Base-by-base conservation (phyloP, 2,329 filamentous ascomycete species). In the Paradendryphiella salina region DNA sequence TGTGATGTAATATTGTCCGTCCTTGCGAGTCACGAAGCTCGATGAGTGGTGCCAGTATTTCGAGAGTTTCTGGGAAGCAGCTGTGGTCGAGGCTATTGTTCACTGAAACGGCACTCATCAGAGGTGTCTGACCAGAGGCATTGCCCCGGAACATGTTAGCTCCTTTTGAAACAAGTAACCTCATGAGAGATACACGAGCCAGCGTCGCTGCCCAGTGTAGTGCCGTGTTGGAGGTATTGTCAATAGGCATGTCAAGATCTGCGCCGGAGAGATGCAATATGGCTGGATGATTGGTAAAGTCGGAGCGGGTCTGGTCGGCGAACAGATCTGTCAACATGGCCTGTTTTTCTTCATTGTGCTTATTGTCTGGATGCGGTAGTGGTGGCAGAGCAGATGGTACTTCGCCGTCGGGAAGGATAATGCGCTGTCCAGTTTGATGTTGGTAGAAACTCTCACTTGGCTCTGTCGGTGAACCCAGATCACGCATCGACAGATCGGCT, bases 141-240 rank as follows among this genome's bases (percentile, higher is more conserved):
- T 97, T 99, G 1, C 96, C 87, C 23, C 94, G 84, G 69, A 87
- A 89, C 38, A 96, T 90, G 60, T 87, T 96, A 1, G 93, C 92
- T 1, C 94, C 94, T 38, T 88, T 87, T 4, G 85, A 81, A 47
- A 97, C 89, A 9, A 99, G 80, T 0, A 92, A 82, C 46, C 89
- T 85, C 49, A 97, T 79, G 5, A 99, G 80, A 1, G 89, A 83
- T 70, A 96, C 87, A 13, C 93, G 87, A 2, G 91, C 91, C 38
- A 99, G 80, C 4, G 94, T 96, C 4, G 94, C 91, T 2, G 94
- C 94, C 94, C 94, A 99, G 68, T 97, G 93, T 33, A 99, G 79
- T 2, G 92, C 92, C 14, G 91, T 97, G 67, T 97, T 90, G 29
- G 86, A 86, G 52, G 90, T 90, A 20, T 87, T 82, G 67, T 99